Percentiles rank a stretch among this genome's conserved stretches.
Evolutionary conservation across 306 rosid genomes (phyloP).

Genomic region (Rubus idaeus): DNA sequence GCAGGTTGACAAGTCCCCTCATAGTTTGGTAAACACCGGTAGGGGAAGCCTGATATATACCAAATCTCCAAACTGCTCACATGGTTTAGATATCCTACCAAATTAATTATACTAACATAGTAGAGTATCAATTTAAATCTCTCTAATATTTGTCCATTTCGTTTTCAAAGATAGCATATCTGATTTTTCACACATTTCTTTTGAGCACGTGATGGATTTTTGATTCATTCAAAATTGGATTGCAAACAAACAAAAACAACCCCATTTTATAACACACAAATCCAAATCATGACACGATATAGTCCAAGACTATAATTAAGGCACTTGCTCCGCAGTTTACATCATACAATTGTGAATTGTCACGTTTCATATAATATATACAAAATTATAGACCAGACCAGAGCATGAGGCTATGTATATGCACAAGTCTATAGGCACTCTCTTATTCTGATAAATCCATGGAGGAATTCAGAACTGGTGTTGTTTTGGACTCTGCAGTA

Average conservation of each 20-base stretch:
- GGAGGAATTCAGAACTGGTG: no score
- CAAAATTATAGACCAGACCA: background rate
- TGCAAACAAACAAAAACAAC: background rate
- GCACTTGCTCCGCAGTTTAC: constrained; percentile 5
- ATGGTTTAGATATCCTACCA: background rate
- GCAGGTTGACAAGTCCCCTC: background rate
- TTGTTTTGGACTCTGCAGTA: background rate
- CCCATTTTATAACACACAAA: background rate
- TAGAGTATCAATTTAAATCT: constrained; percentile 2
- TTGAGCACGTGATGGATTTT: background rate
- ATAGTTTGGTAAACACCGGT: background rate
- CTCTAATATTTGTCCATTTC: background rate
- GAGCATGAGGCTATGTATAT: background rate
- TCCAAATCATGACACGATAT: constrained; percentile 4
- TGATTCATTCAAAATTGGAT: background rate
- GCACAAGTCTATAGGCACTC: background rate
- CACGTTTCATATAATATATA: background rate
- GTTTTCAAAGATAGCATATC: background rate
- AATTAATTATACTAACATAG: background rate
- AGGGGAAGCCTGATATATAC: background rate
- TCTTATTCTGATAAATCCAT: background rate
- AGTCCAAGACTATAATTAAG: background rate
- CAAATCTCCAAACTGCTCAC: background rate
- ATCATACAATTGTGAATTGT: background rate
- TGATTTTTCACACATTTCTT: background rate